These are phyloP conservation scores for Neofusicoccum sp. DNA, from an alignment of 2,329 filamentous ascomycete species.

Conservation along the genomic window DNA sequence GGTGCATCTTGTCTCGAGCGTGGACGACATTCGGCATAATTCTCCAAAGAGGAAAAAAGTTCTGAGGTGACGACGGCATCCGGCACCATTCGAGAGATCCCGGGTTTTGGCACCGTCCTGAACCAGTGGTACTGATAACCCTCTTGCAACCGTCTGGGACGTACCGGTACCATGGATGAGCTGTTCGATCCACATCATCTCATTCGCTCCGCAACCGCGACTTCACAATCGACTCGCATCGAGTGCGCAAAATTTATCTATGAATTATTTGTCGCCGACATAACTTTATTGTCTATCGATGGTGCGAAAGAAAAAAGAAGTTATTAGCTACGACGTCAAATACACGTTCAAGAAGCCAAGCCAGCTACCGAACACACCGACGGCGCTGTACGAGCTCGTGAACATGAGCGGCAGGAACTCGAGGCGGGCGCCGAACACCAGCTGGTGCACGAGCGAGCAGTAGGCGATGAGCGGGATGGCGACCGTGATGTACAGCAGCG, in stretches of 20 bases:
- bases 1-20: too few species aligned
- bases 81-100: too few species aligned
- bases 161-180: too few species aligned
- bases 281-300: background rate
- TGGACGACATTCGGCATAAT: too few species aligned
- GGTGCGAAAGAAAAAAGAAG: background rate
- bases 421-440: slow-evolving; percentile 80
- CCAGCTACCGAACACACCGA: slow-evolving; percentile 97
- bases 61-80: too few species aligned
- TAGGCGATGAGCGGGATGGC: slow-evolving; percentile 89
- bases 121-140: too few species aligned
- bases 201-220: background rate
- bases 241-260: background rate
- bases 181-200: too few species aligned
- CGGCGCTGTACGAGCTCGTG: slow-evolving; percentile 88
- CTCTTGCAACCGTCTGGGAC: too few species aligned
- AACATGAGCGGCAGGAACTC: slow-evolving; percentile 98
- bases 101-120: too few species aligned
- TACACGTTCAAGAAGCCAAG: slow-evolving; percentile 92
- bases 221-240: background rate
- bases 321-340: slow-evolving; percentile 49
- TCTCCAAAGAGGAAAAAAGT: too few species aligned
- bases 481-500: slow-evolving; percentile 83
- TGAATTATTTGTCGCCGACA: background rate
- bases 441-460: slow-evolving; percentile 78